A percentile compares a stretch with the other conserved stretches of the same genome.
Conservation (phyloP, 345 rosid genomes). For the Physaria fendleri region DNA sequence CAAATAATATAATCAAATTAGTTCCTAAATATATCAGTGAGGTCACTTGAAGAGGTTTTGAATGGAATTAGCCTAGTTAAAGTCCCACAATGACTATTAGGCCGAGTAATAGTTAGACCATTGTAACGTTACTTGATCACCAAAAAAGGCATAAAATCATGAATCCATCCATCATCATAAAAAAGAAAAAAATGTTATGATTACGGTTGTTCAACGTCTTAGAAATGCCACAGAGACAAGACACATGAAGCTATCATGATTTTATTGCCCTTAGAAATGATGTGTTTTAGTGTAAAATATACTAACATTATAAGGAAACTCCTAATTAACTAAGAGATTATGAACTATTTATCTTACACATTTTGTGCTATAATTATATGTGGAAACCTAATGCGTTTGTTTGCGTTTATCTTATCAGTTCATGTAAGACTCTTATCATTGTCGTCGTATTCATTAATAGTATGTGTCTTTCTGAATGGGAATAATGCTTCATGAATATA, state of each 20-base stretch:
- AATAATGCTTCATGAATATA: neutral
- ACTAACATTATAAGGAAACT: too few relatives aligned
- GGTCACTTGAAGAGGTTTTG: too few relatives aligned
- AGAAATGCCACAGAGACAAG: neutral
- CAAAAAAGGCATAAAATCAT: slow-evolving; percentile 3
- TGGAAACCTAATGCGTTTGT: neutral
- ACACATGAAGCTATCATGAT: slow-evolving; percentile 8
- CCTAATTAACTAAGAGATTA: too few relatives aligned
- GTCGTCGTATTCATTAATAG: neutral
- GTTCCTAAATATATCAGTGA: too few relatives aligned
- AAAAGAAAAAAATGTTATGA: slow-evolving; percentile 3
- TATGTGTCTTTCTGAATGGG: neutral
- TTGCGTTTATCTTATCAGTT: too few relatives aligned
- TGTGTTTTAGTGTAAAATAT: too few relatives aligned
- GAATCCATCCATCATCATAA: neutral
- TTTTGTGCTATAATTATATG: too few relatives aligned
- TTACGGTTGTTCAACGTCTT: slow-evolving; percentile 14
- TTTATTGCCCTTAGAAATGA: slow-evolving; percentile 1
- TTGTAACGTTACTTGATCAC: too few relatives aligned
- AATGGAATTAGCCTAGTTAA: too few relatives aligned
- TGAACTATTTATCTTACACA: neutral
- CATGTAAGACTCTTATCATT: neutral
- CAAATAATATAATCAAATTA: too few relatives aligned
- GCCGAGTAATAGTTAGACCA: too few relatives aligned
- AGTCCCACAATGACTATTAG: too few relatives aligned